Evolutionary conservation across 495 filamentous ascomycete genomes (phyloP).

Genomic region (Aspergillus indologenus): DNA sequence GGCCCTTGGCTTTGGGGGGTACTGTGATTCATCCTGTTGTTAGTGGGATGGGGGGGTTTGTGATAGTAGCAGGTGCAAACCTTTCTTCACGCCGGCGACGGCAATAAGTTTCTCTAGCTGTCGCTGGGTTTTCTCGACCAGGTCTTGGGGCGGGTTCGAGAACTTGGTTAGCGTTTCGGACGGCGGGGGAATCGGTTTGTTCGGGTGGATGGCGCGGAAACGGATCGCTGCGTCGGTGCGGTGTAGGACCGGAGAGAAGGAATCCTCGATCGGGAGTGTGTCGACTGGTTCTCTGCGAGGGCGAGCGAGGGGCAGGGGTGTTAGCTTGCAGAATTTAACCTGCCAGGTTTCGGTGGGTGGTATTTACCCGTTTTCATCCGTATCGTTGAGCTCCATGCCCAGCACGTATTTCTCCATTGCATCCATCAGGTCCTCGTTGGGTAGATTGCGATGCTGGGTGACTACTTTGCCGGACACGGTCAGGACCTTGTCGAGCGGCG

Average conservation of each 20-base stretch:
- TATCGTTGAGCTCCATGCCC: slow-evolving; percentile 77
- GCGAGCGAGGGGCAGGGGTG: too few species aligned
- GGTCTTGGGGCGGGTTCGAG: slow-evolving; percentile 66
- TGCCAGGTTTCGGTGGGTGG: not conserved
- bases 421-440: slow-evolving; percentile 64
- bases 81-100: slow-evolving; percentile 82
- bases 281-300: slow-evolving; percentile 63
- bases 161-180: slow-evolving; percentile 69
- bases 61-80: slow-evolving; percentile 18
- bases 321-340: not conserved
- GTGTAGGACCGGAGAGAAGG: slow-evolving; percentile 89
- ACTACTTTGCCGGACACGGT: slow-evolving; percentile 86
- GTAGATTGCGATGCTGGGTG: slow-evolving; percentile 82
- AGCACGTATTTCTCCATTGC: slow-evolving; percentile 92
- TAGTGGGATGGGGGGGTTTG: not conserved
- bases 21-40: slow-evolving; percentile 46
- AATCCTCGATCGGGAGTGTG: slow-evolving; percentile 76
- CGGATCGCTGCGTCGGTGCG: slow-evolving; percentile 82
- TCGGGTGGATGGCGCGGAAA: slow-evolving; percentile 72
- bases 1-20: slow-evolving; percentile 76
- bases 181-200: slow-evolving; percentile 62
- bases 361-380: slow-evolving; percentile 69
- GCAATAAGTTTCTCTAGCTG: slow-evolving; percentile 60
- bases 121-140: slow-evolving; percentile 54
- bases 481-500: slow-evolving; percentile 81